Conservation (phyloP, 805 yeast genomes). For the Wickerhamiella cacticola region DNA sequence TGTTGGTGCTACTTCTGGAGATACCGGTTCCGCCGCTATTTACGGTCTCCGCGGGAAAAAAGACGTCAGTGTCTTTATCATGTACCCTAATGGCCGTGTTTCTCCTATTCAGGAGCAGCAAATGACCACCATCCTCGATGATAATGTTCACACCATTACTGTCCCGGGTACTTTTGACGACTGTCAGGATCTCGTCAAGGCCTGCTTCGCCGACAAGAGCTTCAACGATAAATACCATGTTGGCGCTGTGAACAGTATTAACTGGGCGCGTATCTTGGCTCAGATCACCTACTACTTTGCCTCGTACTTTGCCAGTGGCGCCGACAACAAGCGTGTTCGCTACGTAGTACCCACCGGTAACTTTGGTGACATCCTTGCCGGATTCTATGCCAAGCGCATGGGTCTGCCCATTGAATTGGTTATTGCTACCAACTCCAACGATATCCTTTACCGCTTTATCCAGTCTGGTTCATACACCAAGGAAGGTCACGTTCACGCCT, state of each 20-base stretch:
- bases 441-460: conserved; percentile 85
- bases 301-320: conserved; percentile 61
- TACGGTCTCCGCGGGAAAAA: conserved; percentile 94
- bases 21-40: conserved; percentile 98
- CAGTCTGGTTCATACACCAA: conserved; percentile 78
- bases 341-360: conserved; percentile 96
- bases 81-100: conserved; percentile 94
- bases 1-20: conserved; percentile 98
- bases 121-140: conserved; percentile 92
- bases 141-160: conserved; percentile 86
- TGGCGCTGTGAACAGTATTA: conserved; percentile 96
- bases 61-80: conserved; percentile 92
- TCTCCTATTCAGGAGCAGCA: conserved; percentile 97
- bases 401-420: conserved; percentile 84
- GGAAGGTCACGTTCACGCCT: conserved; percentile 60
- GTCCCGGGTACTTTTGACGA: conserved; percentile 96
- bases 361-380: conserved; percentile 96
- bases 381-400: conserved; percentile 88
- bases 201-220: conserved; percentile 76
- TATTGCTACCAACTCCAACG: conserved; percentile 93
- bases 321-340: conserved; percentile 38
- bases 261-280: conserved; percentile 98
- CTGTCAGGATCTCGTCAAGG: conserved; percentile 93
- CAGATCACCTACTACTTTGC: conserved; percentile 95
- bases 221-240: conserved; percentile 85